Evolutionary conservation across 78 protist species (phyloP).

Genomic region (Chrysochromulina parva): DNA sequence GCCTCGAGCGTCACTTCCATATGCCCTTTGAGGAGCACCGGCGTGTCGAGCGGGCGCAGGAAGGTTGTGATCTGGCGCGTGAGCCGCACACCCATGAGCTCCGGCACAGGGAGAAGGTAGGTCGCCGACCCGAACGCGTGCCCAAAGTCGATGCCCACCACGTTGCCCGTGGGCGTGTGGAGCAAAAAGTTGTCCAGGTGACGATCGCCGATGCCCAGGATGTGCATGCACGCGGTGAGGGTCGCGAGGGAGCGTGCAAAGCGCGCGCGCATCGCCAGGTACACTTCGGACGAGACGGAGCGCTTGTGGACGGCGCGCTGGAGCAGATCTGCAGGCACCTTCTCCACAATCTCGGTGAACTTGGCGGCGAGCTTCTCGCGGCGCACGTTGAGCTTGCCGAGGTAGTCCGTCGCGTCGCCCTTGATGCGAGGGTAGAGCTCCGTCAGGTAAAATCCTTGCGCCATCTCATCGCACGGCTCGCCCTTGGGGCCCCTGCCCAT

Average conservation of each 20-base stretch:
- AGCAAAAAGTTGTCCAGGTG: conserved; percentile 70
- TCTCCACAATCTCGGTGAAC: not conserved
- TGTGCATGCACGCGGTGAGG: conserved; percentile 63
- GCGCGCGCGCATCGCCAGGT: conserved; percentile 51
- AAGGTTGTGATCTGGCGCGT: conserved; percentile 52
- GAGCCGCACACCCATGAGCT: conserved; percentile 92
- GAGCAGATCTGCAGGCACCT: conserved; percentile 52
- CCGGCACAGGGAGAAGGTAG: conserved; percentile 83
- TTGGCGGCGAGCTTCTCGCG: not conserved
- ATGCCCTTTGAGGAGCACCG: conserved; percentile 46
- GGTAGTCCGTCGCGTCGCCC: no score
- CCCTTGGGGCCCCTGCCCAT: not conserved
- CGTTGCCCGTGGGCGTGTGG: conserved; percentile 37
- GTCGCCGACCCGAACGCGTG: conserved; percentile 95
- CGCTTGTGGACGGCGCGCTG: conserved; percentile 54
- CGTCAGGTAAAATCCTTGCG: no score
- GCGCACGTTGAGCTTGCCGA: not conserved
- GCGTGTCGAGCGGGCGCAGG: conserved; percentile 66
- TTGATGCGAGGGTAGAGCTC: no score
- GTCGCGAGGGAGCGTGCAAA: conserved; percentile 76
- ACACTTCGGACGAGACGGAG: conserved; percentile 64
- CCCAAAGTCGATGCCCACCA: conserved; percentile 96
- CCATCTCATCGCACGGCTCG: not conserved
- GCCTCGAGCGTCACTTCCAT: not conserved
- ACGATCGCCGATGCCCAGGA: conserved; percentile 93